phyloP scores from a whole-genome alignment of 2,329 filamentous ascomycete species.

The Alternaria triticimaculans region DNA sequence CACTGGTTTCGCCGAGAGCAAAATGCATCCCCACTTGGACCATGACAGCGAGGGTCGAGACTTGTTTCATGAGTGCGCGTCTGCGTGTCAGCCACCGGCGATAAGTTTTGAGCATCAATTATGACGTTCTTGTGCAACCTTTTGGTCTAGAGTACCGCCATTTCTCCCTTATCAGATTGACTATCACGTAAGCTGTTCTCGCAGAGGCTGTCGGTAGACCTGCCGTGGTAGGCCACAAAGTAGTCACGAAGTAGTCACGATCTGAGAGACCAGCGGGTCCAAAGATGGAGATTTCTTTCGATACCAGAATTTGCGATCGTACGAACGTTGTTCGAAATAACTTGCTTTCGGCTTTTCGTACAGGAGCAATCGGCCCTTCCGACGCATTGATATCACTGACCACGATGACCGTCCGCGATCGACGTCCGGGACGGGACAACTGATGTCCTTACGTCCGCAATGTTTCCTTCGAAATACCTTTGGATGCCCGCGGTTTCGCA shows the following conservation, averaged over 20 bases:
- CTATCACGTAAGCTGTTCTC: slow-evolving; percentile 45
- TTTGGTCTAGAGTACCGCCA: slow-evolving; percentile 40
- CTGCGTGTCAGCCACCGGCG: neutral
- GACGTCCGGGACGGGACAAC: neutral
- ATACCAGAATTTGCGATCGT: neutral
- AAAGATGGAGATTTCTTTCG: neutral
- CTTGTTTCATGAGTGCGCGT: neutral
- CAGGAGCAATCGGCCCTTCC: neutral
- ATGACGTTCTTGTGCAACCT: neutral
- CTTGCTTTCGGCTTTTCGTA: slow-evolving; percentile 2
- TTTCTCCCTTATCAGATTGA: neutral
- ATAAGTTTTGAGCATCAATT: neutral
- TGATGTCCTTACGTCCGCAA: neutral
- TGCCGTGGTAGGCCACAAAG: neutral
- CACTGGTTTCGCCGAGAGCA: slow-evolving; percentile 4
- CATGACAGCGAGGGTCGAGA: slow-evolving; percentile 3
- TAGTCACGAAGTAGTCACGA: neutral
- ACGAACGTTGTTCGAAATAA: neutral
- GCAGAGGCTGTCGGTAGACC: slow-evolving; percentile 32
- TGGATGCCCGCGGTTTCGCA: neutral
- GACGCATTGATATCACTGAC: neutral
- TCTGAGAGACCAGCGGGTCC: neutral
- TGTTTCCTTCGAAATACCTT: neutral
- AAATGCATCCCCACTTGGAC: slow-evolving; percentile 1
- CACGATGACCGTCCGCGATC: slow-evolving; percentile 2